Conservation (phyloP, 2,329 filamentous ascomycete species). For the Pezicula radicicola region DNA sequence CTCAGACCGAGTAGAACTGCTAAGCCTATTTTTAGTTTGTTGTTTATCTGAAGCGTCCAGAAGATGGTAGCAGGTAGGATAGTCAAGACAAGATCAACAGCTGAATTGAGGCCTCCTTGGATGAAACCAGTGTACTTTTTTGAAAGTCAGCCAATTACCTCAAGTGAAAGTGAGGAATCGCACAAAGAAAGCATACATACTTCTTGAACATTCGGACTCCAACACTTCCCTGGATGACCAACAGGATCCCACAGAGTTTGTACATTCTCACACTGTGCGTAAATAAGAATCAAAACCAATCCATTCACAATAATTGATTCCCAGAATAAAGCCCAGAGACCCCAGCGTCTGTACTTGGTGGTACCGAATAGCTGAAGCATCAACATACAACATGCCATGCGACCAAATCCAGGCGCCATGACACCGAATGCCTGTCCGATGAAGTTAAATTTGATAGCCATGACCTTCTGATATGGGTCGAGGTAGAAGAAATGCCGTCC, state of each 20-base stretch:
- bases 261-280: constrained; percentile 11
- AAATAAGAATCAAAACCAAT: constrained; percentile 8
- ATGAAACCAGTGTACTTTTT: background rate
- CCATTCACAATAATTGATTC: constrained; percentile 7
- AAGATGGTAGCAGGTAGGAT: constrained; percentile 7
- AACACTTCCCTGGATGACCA: constrained; percentile 5
- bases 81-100: constrained; percentile 9
- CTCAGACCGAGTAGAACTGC: constrained; percentile 7
- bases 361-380: constrained; percentile 15
- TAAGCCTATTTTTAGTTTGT: constrained; percentile 7
- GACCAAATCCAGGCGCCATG: constrained; percentile 13
- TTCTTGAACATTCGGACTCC: constrained; percentile 5
- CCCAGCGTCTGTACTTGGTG: background rate
- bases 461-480: constrained; percentile 1
- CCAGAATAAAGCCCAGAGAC: constrained; percentile 10
- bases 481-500: constrained; percentile 15
- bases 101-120: constrained; percentile 4
- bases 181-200: constrained; percentile 3
- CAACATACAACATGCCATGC: constrained; percentile 10
- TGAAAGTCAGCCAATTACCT: background rate
- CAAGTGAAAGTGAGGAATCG: background rate
- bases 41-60: constrained; percentile 8
- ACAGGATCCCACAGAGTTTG: constrained; percentile 10
- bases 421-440: constrained; percentile 13
- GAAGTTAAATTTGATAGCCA: constrained; percentile 12